Conservation (phyloP, 2,329 filamentous ascomycete species). For the Diplocarpon rosae region DNA sequence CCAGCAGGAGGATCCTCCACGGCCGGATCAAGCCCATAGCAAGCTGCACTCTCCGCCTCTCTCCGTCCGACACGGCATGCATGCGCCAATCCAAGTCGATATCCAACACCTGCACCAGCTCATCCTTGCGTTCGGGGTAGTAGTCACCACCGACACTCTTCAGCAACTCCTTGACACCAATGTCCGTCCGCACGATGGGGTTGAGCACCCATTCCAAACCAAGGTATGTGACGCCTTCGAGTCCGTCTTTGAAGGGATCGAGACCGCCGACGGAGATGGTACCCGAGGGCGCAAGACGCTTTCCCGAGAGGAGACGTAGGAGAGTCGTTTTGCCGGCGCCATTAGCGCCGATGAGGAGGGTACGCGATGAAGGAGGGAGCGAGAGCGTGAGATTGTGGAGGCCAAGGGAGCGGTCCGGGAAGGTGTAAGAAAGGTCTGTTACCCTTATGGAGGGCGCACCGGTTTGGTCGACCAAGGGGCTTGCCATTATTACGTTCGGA, state of each 20-base stretch:
- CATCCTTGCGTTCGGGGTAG: slow-evolving; percentile 72
- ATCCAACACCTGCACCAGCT: slow-evolving; percentile 79
- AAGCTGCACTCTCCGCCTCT: slow-evolving; percentile 81
- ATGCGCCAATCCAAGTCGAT: slow-evolving; percentile 90
- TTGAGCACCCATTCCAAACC: slow-evolving; percentile 98
- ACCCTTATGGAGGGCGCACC: slow-evolving; percentile 47
- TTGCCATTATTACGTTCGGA: not conserved
- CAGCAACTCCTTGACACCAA: slow-evolving; percentile 79
- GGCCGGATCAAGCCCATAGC: slow-evolving; percentile 91
- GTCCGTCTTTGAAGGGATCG: slow-evolving; percentile 82
- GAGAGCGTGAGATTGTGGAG: slow-evolving; percentile 62
- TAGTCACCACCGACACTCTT: slow-evolving; percentile 75
- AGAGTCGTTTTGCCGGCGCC: slow-evolving; percentile 96
- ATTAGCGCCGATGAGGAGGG: slow-evolving; percentile 89
- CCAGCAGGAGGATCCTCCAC: slow-evolving; percentile 82
- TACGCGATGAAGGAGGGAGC: slow-evolving; percentile 74
- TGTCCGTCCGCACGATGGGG: slow-evolving; percentile 89
- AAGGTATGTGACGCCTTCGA: slow-evolving; percentile 93
- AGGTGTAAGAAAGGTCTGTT: slow-evolving; percentile 72
- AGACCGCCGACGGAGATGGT: slow-evolving; percentile 69
- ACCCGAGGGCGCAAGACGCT: slow-evolving; percentile 72
- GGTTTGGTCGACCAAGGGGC: slow-evolving; percentile 6
- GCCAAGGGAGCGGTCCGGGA: slow-evolving; percentile 75
- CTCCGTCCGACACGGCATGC: slow-evolving; percentile 90
- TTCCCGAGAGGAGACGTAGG: slow-evolving; percentile 81